Percentiles rank a stretch among this genome's conserved stretches.
phyloP scores from a whole-genome alignment of 345 rosid species.

The Streptanthus diversifolius region DNA sequence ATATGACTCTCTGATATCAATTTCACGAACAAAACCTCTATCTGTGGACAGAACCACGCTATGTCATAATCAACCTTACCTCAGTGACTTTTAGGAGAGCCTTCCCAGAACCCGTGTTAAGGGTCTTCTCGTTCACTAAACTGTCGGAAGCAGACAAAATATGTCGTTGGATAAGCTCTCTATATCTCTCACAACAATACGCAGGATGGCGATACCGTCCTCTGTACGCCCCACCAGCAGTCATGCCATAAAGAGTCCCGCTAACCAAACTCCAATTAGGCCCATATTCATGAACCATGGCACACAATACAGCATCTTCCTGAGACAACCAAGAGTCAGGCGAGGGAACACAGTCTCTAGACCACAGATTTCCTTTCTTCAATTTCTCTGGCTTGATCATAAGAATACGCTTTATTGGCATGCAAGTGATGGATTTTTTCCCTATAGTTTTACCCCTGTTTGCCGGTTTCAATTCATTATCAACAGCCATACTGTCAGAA shows the following conservation, averaged over 20 bases:
- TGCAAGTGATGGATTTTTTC: conserved; percentile 65
- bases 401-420: conserved; percentile 81
- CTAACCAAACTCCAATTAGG: conserved; percentile 85
- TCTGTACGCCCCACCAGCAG: conserved; percentile 90
- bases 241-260: conserved; percentile 75
- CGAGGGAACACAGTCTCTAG: conserved; percentile 84
- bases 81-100: conserved; percentile 92
- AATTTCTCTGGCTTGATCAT: conserved; percentile 87
- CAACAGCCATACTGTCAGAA: conserved; percentile 42
- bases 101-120: conserved; percentile 72
- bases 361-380: conserved; percentile 88
- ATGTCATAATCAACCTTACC: conserved; percentile 48
- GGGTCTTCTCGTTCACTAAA: conserved; percentile 57
- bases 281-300: conserved; percentile 98
- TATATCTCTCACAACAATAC: conserved; percentile 91
- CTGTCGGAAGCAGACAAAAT: conserved; percentile 65
- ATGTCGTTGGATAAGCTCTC: conserved; percentile 79
- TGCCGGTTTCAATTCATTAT: conserved; percentile 57
- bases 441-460: conserved; percentile 75
- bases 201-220: conserved; percentile 94
- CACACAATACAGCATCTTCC: conserved; percentile 98
- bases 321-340: conserved; percentile 94
- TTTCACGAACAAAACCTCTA: not conserved
- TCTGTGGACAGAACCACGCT: not conserved
- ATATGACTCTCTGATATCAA: not conserved